A percentile compares a stretch with the other conserved stretches of the same genome.
Conservation (phyloP, 176 grass and related monocot species). For the Ensete glaucum region DNA sequence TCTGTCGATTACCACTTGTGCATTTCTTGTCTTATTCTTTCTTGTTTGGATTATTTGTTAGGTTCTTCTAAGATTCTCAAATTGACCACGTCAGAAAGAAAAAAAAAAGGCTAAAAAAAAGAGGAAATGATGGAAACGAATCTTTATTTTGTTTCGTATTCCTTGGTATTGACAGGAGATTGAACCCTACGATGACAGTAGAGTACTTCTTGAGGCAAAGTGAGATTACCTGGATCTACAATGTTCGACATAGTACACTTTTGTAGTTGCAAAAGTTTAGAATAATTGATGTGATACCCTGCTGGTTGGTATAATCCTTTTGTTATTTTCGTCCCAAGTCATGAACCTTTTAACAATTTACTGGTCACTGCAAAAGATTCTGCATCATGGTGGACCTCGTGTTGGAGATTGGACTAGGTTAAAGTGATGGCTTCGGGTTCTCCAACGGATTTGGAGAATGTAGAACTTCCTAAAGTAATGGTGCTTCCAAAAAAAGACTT, state of each 20-base stretch:
- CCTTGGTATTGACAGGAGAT: neutral
- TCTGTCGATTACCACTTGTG: neutral
- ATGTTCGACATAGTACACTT: neutral
- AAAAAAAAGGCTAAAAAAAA: neutral
- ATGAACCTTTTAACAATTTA: neutral
- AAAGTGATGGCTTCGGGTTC: no score
- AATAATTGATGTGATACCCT: neutral
- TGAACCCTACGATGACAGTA: neutral
- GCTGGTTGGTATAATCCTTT: neutral
- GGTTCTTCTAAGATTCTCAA: neutral
- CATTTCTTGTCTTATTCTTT: neutral
- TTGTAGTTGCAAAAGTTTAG: neutral
- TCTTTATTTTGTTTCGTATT: neutral
- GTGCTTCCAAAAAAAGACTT: no score
- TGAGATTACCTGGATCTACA: neutral
- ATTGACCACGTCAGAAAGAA: neutral
- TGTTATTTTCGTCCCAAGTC: neutral
- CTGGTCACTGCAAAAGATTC: no score
- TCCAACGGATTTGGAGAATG: no score
- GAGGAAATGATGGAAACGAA: neutral
- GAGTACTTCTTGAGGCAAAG: neutral
- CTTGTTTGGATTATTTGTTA: neutral
- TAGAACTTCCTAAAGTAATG: no score
- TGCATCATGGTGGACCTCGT: no score
- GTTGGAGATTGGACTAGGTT: no score